Conservation (phyloP, 441 rosid species). For the Kokia cookei region DNA sequence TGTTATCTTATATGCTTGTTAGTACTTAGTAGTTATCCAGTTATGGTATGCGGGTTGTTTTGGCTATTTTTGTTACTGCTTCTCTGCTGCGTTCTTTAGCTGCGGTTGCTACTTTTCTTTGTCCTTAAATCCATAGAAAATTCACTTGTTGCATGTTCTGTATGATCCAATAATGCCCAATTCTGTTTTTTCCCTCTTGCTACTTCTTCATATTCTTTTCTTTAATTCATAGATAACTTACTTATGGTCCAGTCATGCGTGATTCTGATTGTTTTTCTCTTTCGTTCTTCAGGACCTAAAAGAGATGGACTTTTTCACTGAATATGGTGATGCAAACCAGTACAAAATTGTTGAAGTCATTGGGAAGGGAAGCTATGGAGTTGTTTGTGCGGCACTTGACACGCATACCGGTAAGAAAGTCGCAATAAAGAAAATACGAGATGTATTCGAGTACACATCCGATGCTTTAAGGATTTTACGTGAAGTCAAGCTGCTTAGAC, state of each 20-base stretch:
- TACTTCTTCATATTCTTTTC: neutral
- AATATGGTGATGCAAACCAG: constrained; percentile 94
- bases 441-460: constrained; percentile 84
- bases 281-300: constrained; percentile 51
- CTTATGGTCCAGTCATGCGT: neutral
- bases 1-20: neutral
- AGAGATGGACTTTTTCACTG: constrained; percentile 84
- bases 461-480: constrained; percentile 89
- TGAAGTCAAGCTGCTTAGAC: constrained; percentile 87
- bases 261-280: constrained; percentile 1
- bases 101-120: neutral
- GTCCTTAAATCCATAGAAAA: neutral
- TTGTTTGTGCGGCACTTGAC: constrained; percentile 95
- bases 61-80: no score
- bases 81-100: no score
- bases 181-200: neutral
- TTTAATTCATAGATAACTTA: neutral
- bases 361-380: constrained; percentile 99
- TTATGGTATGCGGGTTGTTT: neutral
- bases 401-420: constrained; percentile 92
- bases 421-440: constrained; percentile 86
- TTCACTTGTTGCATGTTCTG: neutral
- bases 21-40: neutral
- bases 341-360: constrained; percentile 81
- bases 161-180: neutral